Base-by-base conservation (phyloP, 768 basidiomycete species). In the Udeniomyces megalosporus region DNA sequence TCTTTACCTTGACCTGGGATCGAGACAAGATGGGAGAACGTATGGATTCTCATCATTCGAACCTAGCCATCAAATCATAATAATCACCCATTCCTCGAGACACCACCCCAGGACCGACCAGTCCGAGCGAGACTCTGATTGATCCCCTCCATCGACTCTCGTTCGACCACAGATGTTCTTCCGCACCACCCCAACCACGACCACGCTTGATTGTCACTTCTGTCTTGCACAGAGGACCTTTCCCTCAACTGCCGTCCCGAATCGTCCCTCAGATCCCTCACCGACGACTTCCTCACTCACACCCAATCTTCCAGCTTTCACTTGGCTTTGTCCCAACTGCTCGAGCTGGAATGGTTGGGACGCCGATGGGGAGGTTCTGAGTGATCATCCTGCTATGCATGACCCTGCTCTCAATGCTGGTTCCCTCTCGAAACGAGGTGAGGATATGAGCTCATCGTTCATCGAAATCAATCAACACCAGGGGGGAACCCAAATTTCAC, bases 341-440 rank as follows among this genome's bases (percentile, higher is more conserved):
- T 17, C 20, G 5, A 48, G 58, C 29, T 60, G 58, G 58, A 60
- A 60, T 52, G 58, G 58, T 0, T 60, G 58, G 58, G 58, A 60
- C 20, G 12, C 22, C 6, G 71, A 76, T 14, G 89, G 88, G 42
- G 81, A 88, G 66, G 88, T 92, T 66, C 68, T 84, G 42, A 87
- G 87, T 1, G 84, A 89, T 69, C 84, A 90, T 60, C 86, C 88
- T 20, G 87, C 88, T 1, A 90, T 90, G 87, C 82, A 87, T 69
- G 82, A 88, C 66, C 82, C 88, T 69, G 72, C 77, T 1, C 68
- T 92, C 66, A 93, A 90, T 70, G 70, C 75, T 2, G 72, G 69
- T 22, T 84, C 84, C 2, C 91, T 90, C 70, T 78, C 82, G 0
- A 82, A 78, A 70, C 79, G 86, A 71, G 86, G 87, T 85, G 12